Percentiles rank a stretch among this genome's conserved stretches.
Evolutionary conservation across 2,329 filamentous ascomycete genomes (phyloP).

Genomic region (Fusarium marasasianum): DNA sequence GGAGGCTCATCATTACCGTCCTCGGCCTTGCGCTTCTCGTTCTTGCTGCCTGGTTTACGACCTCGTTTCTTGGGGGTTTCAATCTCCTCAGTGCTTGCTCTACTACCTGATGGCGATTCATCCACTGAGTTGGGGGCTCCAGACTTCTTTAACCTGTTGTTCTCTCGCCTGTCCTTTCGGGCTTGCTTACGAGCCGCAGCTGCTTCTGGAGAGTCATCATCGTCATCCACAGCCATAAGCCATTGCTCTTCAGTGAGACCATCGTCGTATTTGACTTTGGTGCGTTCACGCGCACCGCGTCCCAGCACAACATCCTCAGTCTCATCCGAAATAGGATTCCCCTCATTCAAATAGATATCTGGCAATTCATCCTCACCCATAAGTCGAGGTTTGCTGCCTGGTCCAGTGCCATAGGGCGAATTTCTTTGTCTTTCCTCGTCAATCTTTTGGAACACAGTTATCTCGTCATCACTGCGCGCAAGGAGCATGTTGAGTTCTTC

Average conservation of each 20-base stretch:
- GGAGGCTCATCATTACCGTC: conserved; percentile 81
- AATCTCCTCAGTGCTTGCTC: conserved; percentile 83
- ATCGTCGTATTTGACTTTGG: conserved; percentile 94
- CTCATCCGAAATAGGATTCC: conserved; percentile 82
- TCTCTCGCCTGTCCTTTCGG: conserved; percentile 80
- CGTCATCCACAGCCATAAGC: conserved; percentile 97
- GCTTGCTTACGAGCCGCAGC: conserved; percentile 91
- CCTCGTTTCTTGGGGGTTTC: conserved; percentile 84
- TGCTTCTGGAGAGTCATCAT: conserved; percentile 92
- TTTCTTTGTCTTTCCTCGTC: conserved; percentile 77
- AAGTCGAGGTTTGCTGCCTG: conserved; percentile 77
- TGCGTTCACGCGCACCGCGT: conserved; percentile 93
- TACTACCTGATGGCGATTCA: conserved; percentile 81
- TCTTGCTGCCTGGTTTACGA: conserved; percentile 77
- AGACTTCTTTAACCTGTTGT: conserved; percentile 75
- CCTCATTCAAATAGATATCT: conserved; percentile 91
- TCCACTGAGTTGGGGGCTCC: conserved; percentile 53
- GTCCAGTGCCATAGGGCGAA: conserved; percentile 74
- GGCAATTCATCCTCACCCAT: conserved; percentile 90
- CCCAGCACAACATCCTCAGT: conserved; percentile 79
- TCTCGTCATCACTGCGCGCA: conserved; percentile 85
- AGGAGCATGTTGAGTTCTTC: conserved; percentile 96
- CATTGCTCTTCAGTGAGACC: conserved; percentile 98
- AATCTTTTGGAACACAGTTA: conserved; percentile 80
- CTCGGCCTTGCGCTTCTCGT: conserved; percentile 89